Conservation (phyloP, 2,329 filamentous ascomycete genomes). For the Massarina eburnea region DNA sequence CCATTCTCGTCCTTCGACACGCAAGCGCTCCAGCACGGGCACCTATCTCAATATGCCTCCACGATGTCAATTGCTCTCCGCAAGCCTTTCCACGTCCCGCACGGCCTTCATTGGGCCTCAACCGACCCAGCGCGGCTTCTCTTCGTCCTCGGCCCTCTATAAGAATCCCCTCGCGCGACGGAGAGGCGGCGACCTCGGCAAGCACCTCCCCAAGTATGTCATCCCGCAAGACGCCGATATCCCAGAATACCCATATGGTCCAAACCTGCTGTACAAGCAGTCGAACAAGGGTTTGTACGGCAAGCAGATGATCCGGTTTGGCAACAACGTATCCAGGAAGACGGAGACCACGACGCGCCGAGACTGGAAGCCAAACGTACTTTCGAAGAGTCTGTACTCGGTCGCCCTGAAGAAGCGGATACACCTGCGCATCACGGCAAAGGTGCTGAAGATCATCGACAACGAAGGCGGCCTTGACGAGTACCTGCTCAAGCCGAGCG, state of each 20-base stretch:
- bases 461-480: constrained; percentile 88
- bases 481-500: constrained; percentile 82
- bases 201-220: constrained; percentile 38
- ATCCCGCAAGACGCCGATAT: constrained; percentile 32
- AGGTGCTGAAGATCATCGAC: constrained; percentile 67
- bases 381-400: constrained; percentile 67
- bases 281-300: constrained; percentile 76
- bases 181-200: constrained; percentile 38
- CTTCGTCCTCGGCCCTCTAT: constrained; percentile 22
- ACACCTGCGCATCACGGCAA: constrained; percentile 68
- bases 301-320: constrained; percentile 69
- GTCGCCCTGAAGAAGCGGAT: constrained; percentile 63
- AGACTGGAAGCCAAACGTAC: constrained; percentile 74
- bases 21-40: constrained; percentile 14
- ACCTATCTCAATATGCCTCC: constrained; percentile 26
- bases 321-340: constrained; percentile 72
- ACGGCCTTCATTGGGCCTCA: constrained; percentile 14
- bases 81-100: constrained; percentile 15
- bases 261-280: constrained; percentile 73
- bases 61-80: constrained; percentile 33
- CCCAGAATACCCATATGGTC: constrained; percentile 70
- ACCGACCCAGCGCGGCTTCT: constrained; percentile 28
- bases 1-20: constrained; percentile 13
- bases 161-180: constrained; percentile 31
- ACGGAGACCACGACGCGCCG: constrained; percentile 71